phyloP scores from a whole-genome alignment of 345 rosid species.

The Euphorbia lathyris region DNA sequence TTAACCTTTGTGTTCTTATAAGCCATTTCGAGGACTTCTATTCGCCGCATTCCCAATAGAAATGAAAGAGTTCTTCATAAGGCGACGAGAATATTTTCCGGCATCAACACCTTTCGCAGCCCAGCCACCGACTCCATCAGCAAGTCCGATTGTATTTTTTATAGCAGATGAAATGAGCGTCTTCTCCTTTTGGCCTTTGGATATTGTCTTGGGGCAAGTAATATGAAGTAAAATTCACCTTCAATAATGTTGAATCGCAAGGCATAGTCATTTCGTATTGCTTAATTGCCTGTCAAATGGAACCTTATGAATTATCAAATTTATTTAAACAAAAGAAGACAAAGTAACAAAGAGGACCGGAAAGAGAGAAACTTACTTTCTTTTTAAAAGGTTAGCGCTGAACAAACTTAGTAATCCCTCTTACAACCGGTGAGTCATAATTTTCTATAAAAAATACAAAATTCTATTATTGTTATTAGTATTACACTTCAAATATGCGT shows the following conservation, averaged over 20 bases:
- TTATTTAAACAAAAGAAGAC: no score
- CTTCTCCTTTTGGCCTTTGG: constrained; percentile 13
- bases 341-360: no score
- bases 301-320: no score
- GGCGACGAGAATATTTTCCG: constrained; percentile 16
- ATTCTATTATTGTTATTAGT: no score
- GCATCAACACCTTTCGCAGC: constrained; percentile 13
- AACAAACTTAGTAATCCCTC: no score
- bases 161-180: constrained; percentile 19
- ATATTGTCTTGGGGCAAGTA: constrained; percentile 12
- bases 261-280: no score
- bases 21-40: constrained; percentile 13
- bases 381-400: no score
- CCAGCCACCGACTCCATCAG: constrained; percentile 34
- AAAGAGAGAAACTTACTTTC: no score
- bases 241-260: background rate
- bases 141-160: constrained; percentile 16
- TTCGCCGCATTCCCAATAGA: background rate
- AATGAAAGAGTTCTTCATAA: constrained; percentile 8
- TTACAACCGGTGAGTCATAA: no score
- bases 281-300: no score
- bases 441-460: no score
- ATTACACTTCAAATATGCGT: no score
- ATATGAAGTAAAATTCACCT: background rate
- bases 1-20: background rate